phyloP scores from a whole-genome alignment of 805 yeast species.

The Candida fluviatilis region DNA sequence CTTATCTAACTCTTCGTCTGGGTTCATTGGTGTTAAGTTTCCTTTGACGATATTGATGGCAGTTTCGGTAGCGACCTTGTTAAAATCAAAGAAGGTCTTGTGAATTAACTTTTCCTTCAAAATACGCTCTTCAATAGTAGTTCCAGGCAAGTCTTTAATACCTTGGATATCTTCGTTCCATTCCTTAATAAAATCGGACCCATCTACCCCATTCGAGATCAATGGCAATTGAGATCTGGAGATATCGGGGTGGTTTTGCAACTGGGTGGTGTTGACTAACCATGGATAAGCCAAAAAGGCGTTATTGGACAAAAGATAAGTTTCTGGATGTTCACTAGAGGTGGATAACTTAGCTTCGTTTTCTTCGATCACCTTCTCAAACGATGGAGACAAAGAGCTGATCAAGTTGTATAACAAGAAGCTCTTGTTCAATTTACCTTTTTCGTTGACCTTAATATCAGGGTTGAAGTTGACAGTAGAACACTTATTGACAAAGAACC shows the following conservation, averaged over 20 bases:
- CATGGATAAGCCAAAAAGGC: constrained; percentile 69
- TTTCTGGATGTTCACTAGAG: constrained; percentile 43
- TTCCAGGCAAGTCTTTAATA: constrained; percentile 63
- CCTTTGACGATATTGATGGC: constrained; percentile 75
- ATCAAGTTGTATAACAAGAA: constrained; percentile 61
- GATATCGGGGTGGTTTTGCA: constrained; percentile 45
- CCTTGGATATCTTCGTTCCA: constrained; percentile 92
- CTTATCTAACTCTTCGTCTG: constrained; percentile 58
- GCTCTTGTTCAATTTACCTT: constrained; percentile 28
- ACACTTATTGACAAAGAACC: constrained; percentile 74
- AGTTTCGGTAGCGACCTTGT: constrained; percentile 69
- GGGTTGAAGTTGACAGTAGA: constrained; percentile 71
- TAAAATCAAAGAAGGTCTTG: constrained; percentile 72
- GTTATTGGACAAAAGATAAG: constrained; percentile 60
- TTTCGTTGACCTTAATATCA: constrained; percentile 39
- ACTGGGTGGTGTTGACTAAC: constrained; percentile 44
- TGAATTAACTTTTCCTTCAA: constrained; percentile 71
- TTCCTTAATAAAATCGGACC: constrained; percentile 58
- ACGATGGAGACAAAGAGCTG: constrained; percentile 59
- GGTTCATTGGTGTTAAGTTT: constrained; percentile 73
- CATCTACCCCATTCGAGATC: constrained; percentile 55
- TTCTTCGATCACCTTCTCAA: constrained; percentile 46
- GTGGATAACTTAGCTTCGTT: constrained; percentile 45
- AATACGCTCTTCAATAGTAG: constrained; percentile 60
- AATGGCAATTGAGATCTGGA: constrained; percentile 56